Percentiles rank a stretch among this genome's conserved stretches.
Conservation (phyloP, 176 grass and related monocot species). For the Areca catechu region DNA sequence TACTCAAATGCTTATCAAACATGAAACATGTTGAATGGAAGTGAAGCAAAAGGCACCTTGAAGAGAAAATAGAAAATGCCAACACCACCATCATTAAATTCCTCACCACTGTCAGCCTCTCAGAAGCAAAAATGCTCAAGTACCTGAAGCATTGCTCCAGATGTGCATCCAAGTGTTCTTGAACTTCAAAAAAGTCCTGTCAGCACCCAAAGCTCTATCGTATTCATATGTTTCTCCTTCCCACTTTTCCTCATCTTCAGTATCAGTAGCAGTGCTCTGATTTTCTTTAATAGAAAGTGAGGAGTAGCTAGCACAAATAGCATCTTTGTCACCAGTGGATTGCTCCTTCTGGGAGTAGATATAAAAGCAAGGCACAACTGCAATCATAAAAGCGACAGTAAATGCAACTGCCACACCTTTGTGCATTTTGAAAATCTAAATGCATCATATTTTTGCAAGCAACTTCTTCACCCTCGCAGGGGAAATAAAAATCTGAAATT, state of each 20-base stretch:
- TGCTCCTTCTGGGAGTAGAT: conserved; percentile 55
- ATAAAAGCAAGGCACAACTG: conserved; percentile 94
- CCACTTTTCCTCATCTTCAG: conserved; percentile 59
- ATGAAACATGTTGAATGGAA: no score
- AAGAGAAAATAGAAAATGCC: no score
- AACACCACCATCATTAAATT: no score
- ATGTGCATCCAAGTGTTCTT: conserved; percentile 80
- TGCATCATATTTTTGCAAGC: background rate
- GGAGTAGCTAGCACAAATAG: conserved; percentile 23
- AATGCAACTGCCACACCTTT: conserved; percentile 1
- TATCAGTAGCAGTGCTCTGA: conserved; percentile 21
- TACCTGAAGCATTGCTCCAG: conserved; percentile 85
- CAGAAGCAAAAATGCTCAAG: no score
- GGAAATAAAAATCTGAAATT: no score
- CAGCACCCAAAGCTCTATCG: conserved; percentile 68
- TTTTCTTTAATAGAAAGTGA: conserved; percentile 40
- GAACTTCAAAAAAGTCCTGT: conserved; percentile 84
- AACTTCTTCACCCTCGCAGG: background rate
- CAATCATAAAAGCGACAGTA: conserved; percentile 17
- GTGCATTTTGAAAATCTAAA: background rate
- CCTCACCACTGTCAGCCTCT: no score
- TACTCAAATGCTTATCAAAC: no score
- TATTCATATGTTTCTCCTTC: conserved; percentile 85
- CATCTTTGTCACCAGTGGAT: conserved; percentile 1
- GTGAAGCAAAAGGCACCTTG: no score